phyloP scores from a whole-genome alignment of 129 eudicot genomes.

The Centella asiatica region DNA sequence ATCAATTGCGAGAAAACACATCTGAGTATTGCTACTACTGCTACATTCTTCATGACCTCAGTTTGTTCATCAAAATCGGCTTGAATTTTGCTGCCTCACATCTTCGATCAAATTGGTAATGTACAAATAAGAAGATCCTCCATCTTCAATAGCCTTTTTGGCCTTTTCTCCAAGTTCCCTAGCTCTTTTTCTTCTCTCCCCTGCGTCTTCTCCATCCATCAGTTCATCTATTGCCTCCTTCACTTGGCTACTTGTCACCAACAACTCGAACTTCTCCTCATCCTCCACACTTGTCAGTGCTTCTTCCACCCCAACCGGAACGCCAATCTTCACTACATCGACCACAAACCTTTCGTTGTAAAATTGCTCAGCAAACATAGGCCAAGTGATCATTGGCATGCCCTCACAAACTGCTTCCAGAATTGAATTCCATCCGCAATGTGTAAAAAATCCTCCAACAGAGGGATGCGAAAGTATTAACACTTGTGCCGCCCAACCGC shows the following conservation, averaged over 20 bases:
- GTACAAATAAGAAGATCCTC: constrained; percentile 47
- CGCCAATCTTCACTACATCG: constrained; percentile 33
- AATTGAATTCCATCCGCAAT: constrained; percentile 78
- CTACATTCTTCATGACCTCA: no score
- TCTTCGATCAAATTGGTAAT: constrained; percentile 38
- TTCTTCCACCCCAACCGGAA: constrained; percentile 35
- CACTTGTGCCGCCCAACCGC: constrained; percentile 73
- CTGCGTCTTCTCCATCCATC: constrained; percentile 46
- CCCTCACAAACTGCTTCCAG: constrained; percentile 50
- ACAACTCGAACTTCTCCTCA: constrained; percentile 26
- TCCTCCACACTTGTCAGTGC: constrained; percentile 29
- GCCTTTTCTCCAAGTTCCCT: constrained; percentile 31
- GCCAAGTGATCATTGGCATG: constrained; percentile 73
- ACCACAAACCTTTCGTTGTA: constrained; percentile 48
- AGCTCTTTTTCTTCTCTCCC: constrained; percentile 32
- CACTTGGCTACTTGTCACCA: constrained; percentile 29
- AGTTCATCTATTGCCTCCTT: constrained; percentile 26
- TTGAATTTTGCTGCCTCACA: constrained; percentile 12
- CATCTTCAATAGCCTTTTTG: constrained; percentile 37
- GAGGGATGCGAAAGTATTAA: constrained; percentile 41
- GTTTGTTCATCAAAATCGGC: neutral
- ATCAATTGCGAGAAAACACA: no score
- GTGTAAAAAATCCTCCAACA: constrained; percentile 60
- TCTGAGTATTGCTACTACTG: no score
- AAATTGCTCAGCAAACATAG: constrained; percentile 56